A percentile compares a stretch with the other conserved stretches of the same genome.
Evolutionary conservation across 1,139 yeast genomes (phyloP).

Genomic region (Pichia sp.): DNA sequence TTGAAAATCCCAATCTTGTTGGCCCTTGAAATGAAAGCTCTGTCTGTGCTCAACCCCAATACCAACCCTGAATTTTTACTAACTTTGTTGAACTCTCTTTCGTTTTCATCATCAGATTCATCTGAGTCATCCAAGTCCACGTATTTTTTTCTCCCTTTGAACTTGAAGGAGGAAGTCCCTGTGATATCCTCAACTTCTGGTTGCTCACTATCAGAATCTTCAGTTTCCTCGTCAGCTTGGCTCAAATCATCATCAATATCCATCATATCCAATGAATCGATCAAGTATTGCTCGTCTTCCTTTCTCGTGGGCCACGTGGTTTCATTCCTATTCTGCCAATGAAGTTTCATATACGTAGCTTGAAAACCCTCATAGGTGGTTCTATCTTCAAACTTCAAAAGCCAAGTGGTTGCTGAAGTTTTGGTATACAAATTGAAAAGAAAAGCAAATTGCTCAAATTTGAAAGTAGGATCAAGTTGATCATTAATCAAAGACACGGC

Average conservation of each 20-base stretch:
- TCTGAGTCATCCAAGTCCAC: slow-evolving; percentile 5
- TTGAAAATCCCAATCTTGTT: slow-evolving; percentile 76
- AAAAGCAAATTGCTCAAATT: slow-evolving; percentile 53
- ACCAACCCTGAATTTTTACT: slow-evolving; percentile 60
- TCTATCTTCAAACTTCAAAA: slow-evolving; percentile 48
- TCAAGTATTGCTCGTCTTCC: slow-evolving; percentile 46
- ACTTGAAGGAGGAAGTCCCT: neutral
- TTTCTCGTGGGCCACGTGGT: slow-evolving; percentile 39
- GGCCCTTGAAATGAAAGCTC: slow-evolving; percentile 77
- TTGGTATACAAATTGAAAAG: slow-evolving; percentile 56
- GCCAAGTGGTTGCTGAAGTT: slow-evolving; percentile 52
- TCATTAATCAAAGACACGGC: slow-evolving; percentile 45
- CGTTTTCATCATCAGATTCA: slow-evolving; percentile 27
- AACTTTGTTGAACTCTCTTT: slow-evolving; percentile 25
- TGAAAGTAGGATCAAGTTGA: slow-evolving; percentile 62
- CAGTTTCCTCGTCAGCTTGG: slow-evolving; percentile 21
- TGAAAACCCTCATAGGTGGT: slow-evolving; percentile 50
- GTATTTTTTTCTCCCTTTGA: neutral
- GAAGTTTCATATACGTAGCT: slow-evolving; percentile 43
- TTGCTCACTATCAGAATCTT: slow-evolving; percentile 19
- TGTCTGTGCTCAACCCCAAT: slow-evolving; percentile 64
- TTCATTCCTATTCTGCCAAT: slow-evolving; percentile 61
- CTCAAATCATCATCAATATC: slow-evolving; percentile 32
- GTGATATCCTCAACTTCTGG: slow-evolving; percentile 22
- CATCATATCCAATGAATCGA: slow-evolving; percentile 42